Percentiles rank a stretch among this genome's conserved stretches.
Evolutionary conservation across 2,329 filamentous ascomycete genomes (phyloP).

Genomic region (Dendryphion nanum): DNA sequence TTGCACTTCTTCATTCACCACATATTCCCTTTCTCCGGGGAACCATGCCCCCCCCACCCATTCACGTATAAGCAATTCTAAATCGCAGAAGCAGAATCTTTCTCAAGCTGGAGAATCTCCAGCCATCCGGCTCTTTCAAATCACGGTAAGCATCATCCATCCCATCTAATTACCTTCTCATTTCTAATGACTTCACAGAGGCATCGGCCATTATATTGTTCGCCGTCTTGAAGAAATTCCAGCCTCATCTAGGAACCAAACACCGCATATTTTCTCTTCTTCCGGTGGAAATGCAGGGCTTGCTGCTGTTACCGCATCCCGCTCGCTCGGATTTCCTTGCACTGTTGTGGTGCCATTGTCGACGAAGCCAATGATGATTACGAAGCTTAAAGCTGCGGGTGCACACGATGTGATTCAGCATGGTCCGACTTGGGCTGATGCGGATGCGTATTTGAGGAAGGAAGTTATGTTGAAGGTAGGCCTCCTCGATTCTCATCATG

Average conservation of each 20-base stretch:
- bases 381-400: slow-evolving; percentile 67
- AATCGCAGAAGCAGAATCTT: slow-evolving; percentile 65
- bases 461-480: slow-evolving; percentile 49
- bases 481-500: not conserved
- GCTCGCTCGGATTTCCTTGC: slow-evolving; percentile 61
- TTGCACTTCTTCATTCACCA: slow-evolving; percentile 1
- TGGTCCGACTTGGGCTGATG: slow-evolving; percentile 67
- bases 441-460: slow-evolving; percentile 64
- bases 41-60: no score
- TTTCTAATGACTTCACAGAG: slow-evolving; percentile 35
- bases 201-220: slow-evolving; percentile 70
- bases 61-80: slow-evolving; percentile 31
- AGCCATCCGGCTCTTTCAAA: slow-evolving; percentile 85
- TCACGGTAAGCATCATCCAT: slow-evolving; percentile 46
- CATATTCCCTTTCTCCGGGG: no score
- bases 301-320: slow-evolving; percentile 72
- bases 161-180: not conserved
- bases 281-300: slow-evolving; percentile 84
- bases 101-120: slow-evolving; percentile 81
- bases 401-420: slow-evolving; percentile 65
- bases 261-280: slow-evolving; percentile 72
- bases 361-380: slow-evolving; percentile 68
- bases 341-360: slow-evolving; percentile 72
- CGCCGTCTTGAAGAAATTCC: slow-evolving; percentile 43
- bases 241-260: slow-evolving; percentile 22